Evolutionary conservation across 2,329 filamentous ascomycete species (phyloP), one percentile per base, ranked within the genome.

Genomic region (Colletotrichum shisoi): DNA sequence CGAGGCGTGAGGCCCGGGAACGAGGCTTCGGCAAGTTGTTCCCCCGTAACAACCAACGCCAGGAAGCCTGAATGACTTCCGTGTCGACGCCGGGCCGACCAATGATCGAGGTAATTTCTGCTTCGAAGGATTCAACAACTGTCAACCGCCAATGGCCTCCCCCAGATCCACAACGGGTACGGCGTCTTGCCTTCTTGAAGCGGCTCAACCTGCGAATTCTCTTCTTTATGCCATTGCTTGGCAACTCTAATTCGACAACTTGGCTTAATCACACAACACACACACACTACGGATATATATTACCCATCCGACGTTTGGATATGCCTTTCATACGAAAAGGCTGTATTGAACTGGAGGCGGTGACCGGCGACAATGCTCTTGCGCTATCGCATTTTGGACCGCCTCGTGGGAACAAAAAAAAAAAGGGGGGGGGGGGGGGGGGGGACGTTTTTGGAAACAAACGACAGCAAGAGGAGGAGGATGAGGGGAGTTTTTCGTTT

Each of bases 1-100:
- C 87, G 1, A 80, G 83, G 39, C 82, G 87, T 13, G 87, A 89
- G 74, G 74, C 75, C 15, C 77, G 83, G 62, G 83, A 89, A 76
- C 83, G 87, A 27, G 87, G 87, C n/a, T 85, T 89, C 65, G 77
- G 81, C 45, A 79, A 81, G 57, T 72, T 81, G 49, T 75, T 76
- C 57, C 73, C 76, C 65, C 77, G 76, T 74, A 74, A 72, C 63
- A 44, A 51, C 12, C 61, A 56, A 6, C 21, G 34, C n/a, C 54
- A 77, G 73, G 71, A 76, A n/a, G 39, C 56, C 15, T 73, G 70
- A 64, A 39, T 21, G 37, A 19, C n/a, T 60, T 6, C 6, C 15
- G 27, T n/a, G 44, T n/a, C n/a, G 45, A 34, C 62, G 63, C 59
- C 72, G 71, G 71, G 52, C 71, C 67, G 71, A 71, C 66, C 59